Base-by-base conservation (phyloP, 345 rosid genomes). In the Camelina sativa region DNA sequence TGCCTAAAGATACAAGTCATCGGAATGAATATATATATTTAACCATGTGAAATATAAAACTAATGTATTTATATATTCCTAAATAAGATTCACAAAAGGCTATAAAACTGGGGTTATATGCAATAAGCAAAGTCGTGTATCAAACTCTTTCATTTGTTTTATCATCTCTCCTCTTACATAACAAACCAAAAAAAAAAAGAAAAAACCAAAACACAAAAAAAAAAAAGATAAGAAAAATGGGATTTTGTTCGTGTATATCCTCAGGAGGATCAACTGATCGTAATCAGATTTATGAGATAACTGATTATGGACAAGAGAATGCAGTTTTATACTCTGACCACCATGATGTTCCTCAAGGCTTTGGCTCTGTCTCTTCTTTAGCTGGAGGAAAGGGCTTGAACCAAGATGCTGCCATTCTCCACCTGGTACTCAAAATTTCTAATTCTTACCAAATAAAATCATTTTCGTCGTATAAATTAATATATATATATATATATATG, bases 361-460 rank as follows among this genome's bases (percentile, higher is more conserved):
- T 60, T 28, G 87, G 89, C 17, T 92, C 90, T 43, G 81, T 89
- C 32, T 85, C 80, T 67, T 84, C 97, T 8, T 82, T 48, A 79
- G 76, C 78, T 17, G 93, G 98, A 67, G 86, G 86, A 82, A 93
- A 89, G 72, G 93, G 92, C n/a, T 73, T 82, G 0, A 93, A 93
- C 77, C 98, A 93, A 80, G 98, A 93, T 73, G 78, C 98, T 66
- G 92, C 92, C 30, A 72, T 89, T 65, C 81, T 93, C 67, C 69
- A 86, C 56, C 81, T 80, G 93, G 92, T 87, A 77, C 9, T 41
- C 10, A 58, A 4, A 12, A 1, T 41, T 4, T 37, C 13, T 30
- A 5, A 23, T 11, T 10, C 25, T 44, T 32, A 55, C 20, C 20
- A 43, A 4, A 11, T 25, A 32, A 11, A 37, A 4, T 19, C 28